Base-by-base conservation (phyloP, 768 basidiomycete species). In the Termitomyces sp. region DNA sequence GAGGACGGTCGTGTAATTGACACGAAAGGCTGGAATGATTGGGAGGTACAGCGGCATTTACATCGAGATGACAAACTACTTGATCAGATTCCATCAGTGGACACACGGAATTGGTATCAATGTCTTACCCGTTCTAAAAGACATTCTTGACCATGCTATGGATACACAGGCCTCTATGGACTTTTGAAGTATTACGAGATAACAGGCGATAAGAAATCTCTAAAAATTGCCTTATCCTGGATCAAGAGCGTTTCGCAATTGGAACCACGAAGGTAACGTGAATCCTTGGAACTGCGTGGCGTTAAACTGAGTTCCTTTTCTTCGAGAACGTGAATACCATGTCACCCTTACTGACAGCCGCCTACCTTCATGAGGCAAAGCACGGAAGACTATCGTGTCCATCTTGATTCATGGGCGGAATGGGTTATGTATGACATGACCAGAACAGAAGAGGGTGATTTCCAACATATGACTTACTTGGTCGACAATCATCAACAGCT, bases 1-100 rank as follows among this genome's bases (percentile, higher is more conserved):
- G 67, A 68, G 14, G 78, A 82, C 65, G 80, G 80, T 5, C 72
- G 78, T 28, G 64, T 78, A 40, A 79, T 83, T 42, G 80, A 84
- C 59, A 83, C 81, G 1, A 83, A 83, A 59, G 78, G 78, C 7
- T 83, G 80, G 80, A 73, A 79, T 54, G 79, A 80, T 53, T 83
- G 81, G 80, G 79, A 82, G 65, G 74, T 71, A 44, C 57, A 68
- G 56, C 31, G 15, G 19, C 9, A 10, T 43, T 33, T 7, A 19
- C 4, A 38, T 28, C 15, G 38, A 53, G 41, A 7, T 23, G 6
- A 51, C 33, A 41, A 26, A n/a, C 5, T 17, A 54, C 37, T 48
- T 42, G 47, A 30, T 38, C 41, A n/a, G 57, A n/a, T 52, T 47
- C 50, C 33, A 30, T 11, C 41, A 77, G 71, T 77, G 75, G 75